These are phyloP conservation scores for Saraca asoca DNA, from an alignment of 331 rosid species.

Conservation along the genomic window DNA sequence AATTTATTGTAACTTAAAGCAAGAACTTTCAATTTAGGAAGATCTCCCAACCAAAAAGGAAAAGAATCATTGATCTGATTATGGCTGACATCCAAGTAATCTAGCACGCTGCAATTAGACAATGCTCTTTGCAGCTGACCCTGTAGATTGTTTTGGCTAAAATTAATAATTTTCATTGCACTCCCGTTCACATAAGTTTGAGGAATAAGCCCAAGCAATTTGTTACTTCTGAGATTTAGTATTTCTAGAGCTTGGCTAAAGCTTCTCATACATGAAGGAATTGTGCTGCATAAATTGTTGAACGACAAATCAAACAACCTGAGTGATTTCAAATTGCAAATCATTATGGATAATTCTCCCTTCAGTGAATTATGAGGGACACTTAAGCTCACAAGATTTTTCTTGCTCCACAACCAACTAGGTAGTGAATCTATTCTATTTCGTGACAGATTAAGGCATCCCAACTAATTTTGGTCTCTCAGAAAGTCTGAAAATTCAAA, in stretches of 20 bases:
- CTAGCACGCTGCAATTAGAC: neutral
- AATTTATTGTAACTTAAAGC: too few relatives aligned
- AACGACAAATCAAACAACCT: neutral
- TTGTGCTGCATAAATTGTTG: neutral
- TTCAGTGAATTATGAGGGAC: neutral
- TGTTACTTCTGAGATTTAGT: neutral
- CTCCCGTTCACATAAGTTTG: neutral
- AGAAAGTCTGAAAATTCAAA: constrained; percentile 22
- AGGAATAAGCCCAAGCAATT: neutral
- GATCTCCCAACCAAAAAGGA: neutral
- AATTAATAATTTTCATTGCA: neutral
- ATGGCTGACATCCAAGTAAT: neutral
- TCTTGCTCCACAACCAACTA: constrained; percentile 13
- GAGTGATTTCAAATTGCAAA: neutral
- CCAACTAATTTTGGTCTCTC: neutral
- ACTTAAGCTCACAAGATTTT: neutral
- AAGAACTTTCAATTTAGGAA: too few relatives aligned
- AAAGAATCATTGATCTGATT: neutral
- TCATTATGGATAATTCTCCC: neutral
- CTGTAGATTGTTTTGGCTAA: neutral
- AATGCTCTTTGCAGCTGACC: neutral
- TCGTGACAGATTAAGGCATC: neutral
- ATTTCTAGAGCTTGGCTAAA: neutral
- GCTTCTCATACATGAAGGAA: neutral
- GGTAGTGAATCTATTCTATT: constrained; percentile 22